Evolutionary conservation across 345 rosid genomes (phyloP).

Genomic region (Citrus cavaleriei): DNA sequence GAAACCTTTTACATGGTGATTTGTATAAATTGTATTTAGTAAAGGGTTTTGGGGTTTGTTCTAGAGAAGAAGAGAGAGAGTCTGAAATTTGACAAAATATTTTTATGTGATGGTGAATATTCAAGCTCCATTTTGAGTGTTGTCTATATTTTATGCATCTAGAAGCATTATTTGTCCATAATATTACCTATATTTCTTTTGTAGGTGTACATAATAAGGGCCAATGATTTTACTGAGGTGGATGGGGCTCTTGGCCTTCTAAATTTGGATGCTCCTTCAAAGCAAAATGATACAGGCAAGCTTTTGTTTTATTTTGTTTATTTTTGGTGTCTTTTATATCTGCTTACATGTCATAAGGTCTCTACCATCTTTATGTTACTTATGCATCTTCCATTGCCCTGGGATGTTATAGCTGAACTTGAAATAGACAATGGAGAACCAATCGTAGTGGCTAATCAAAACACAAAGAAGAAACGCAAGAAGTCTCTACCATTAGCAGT

Average conservation of each 20-base stretch:
- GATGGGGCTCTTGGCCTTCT: constrained; percentile 72
- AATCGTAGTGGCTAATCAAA: constrained; percentile 7
- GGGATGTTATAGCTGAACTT: constrained; percentile 5
- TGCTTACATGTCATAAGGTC: constrained; percentile 6
- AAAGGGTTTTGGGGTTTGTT: not conserved
- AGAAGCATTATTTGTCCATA: not conserved
- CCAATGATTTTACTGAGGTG: constrained; percentile 53
- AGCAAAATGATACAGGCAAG: constrained; percentile 54
- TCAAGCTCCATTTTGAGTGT: not conserved
- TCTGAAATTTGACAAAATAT: not conserved
- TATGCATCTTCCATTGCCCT: not conserved
- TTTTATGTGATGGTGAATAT: not conserved
- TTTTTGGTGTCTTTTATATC: constrained; percentile 1
- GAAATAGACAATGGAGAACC: constrained; percentile 24
- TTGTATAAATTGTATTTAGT: not conserved
- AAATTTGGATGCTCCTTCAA: constrained; percentile 54
- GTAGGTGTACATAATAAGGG: constrained; percentile 62
- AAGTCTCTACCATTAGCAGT: constrained; percentile 47
- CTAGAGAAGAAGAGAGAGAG: not conserved
- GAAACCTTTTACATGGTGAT: not conserved
- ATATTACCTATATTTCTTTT: constrained; percentile 4
- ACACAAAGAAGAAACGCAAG: constrained; percentile 38
- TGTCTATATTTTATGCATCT: constrained; percentile 1
- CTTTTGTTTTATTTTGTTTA: not conserved
- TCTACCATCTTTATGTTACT: not conserved